Conservation (phyloP, 164 flowering plant genomes). For the Magnolia officinalis region DNA sequence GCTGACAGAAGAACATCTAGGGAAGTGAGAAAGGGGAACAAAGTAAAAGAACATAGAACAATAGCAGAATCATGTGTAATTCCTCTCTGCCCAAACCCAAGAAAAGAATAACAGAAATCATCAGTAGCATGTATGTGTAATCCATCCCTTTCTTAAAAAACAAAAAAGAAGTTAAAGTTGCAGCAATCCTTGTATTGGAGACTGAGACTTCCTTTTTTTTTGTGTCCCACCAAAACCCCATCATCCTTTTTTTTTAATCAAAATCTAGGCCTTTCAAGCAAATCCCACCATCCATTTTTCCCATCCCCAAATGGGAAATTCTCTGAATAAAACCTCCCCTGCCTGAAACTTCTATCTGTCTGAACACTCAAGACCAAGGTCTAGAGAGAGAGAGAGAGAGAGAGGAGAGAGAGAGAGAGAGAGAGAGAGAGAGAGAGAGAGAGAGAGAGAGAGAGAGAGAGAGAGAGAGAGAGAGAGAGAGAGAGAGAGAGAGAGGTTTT, state of each 20-base stretch:
- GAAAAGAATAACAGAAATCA: constrained; percentile 50
- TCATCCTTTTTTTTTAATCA: constrained; percentile 3
- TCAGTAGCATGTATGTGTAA: constrained; percentile 10
- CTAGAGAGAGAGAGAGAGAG: constrained; percentile 21
- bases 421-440: constrained; percentile 11
- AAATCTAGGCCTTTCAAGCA: constrained; percentile 29
- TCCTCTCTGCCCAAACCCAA: constrained; percentile 39
- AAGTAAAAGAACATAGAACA: constrained; percentile 48
- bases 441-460: constrained; percentile 19
- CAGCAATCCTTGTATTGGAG: constrained; percentile 67
- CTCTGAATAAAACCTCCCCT: constrained; percentile 33
- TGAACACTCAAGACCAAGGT: constrained; percentile 31
- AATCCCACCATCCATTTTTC: not conserved
- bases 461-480: constrained; percentile 19
- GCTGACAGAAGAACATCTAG: constrained; percentile 64
- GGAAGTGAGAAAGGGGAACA: constrained; percentile 74
- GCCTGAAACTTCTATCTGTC: constrained; percentile 35
- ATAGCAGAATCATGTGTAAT: constrained; percentile 53
- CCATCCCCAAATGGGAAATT: constrained; percentile 29
- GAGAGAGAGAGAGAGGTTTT: constrained; percentile 12
- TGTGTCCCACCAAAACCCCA: not conserved
- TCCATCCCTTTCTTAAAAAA: constrained; percentile 23
- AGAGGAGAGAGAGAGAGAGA: constrained; percentile 8
- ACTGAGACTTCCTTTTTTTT: constrained; percentile 47
- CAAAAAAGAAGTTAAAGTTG: constrained; percentile 34